phyloP scores from a whole-genome alignment of 2,329 filamentous ascomycete species.

The Neofusicoccum umdonicola region DNA sequence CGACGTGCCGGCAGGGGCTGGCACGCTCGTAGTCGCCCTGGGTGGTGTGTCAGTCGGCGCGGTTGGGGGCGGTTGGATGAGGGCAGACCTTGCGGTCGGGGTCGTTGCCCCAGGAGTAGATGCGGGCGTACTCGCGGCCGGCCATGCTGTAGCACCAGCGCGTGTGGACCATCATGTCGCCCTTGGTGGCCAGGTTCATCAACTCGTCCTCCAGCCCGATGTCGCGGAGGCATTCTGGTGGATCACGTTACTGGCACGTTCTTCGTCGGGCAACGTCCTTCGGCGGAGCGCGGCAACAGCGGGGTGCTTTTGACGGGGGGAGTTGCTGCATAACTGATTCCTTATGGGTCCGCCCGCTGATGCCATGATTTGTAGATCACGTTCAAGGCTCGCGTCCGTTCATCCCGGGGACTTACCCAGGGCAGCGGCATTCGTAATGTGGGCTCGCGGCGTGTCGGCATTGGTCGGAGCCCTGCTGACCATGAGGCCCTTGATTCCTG shows the following conservation, averaged over 20 bases:
- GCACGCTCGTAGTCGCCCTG: conserved; percentile 42
- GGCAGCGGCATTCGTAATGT: conserved; percentile 60
- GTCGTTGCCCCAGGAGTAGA: conserved; percentile 45
- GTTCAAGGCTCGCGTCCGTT: too few relatives aligned
- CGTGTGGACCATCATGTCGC: conserved; percentile 40
- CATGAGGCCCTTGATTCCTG: conserved; percentile 54
- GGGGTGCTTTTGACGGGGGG: too few relatives aligned
- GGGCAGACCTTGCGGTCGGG: conserved; percentile 25
- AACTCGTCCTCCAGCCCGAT: conserved; percentile 43
- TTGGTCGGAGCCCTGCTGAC: conserved; percentile 51
- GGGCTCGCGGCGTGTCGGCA: conserved; percentile 58
- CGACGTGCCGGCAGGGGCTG: conserved; percentile 42
- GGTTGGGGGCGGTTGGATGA: too few relatives aligned
- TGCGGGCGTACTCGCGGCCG: conserved; percentile 45
- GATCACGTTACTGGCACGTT: too few relatives aligned
- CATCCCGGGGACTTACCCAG: conserved; percentile 33
- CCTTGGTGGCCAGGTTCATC: conserved; percentile 30
- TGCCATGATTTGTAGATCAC: too few relatives aligned
- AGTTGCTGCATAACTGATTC: too few relatives aligned
- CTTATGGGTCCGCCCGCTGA: too few relatives aligned
- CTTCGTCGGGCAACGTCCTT: too few relatives aligned
- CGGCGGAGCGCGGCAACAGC: too few relatives aligned
- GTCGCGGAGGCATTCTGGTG: conserved; percentile 46
- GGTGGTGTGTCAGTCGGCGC: too few relatives aligned
- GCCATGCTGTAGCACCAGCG: conserved; percentile 46